Evolutionary conservation across 805 yeast species (phyloP), one percentile per base, ranked within the genome.

Genomic region (Barnettozyma populi): DNA sequence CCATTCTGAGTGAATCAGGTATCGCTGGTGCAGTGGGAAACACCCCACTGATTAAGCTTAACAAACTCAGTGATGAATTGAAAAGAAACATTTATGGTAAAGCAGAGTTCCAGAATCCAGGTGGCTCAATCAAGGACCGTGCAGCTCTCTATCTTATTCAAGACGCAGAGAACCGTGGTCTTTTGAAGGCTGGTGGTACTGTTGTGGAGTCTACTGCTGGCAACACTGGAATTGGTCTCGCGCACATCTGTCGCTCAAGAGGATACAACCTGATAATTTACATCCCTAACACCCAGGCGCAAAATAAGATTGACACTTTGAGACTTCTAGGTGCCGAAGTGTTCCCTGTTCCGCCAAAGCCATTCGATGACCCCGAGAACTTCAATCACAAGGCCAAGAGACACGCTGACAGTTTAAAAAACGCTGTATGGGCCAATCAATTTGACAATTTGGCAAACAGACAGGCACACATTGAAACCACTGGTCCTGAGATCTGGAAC

Each of bases 121-220:
- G 96, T 43, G 97, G 96, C 0, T 84, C 94, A 10, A 90, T 89
- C 47, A 89, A 89, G 62, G 97, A 89, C 64, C 75, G 97, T 49
- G 96, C 97, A 14, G 96, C 96, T 0, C 70, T 85, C 34, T 87
- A 70, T 60, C 73, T 89, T 53, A 72, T 89, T 44, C 74, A 84
- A 55, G 90, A 88, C 54, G 96, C 96, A 24, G 96, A 89, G 62
- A 62, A 65, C 32, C 72, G 71, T 51, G 89, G 89, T 2, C 67
- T 75, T 47, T 71, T 89, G 48, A 63, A 69, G 49, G 79, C 89
- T 4, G 94, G 95, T 8, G 96, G 94, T 31, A 89, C 96, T 2
- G 79, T 89, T 27, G 90, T 89, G 16, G 97, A 89, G 66, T 96
- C 96, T 7, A 88, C 96, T 11, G 97, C 97, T 3, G 97, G 97